These are phyloP conservation scores for Breviolum minutum DNA, from an alignment of 73 alveolate genomes.

Conservation along the genomic window DNA sequence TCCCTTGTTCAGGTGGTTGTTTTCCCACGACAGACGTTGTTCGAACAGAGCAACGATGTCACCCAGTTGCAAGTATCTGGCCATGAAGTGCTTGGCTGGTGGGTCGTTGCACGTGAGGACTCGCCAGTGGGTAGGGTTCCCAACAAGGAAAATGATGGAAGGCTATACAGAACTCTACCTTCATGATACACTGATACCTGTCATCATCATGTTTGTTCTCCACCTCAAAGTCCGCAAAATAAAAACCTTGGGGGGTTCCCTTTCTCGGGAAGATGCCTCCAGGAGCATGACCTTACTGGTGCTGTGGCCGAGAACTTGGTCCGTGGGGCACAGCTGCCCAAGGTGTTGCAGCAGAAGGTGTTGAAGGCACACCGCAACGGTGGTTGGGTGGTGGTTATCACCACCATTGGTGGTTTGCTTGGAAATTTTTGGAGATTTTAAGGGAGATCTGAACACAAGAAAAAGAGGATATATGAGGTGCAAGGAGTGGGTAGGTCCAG, in stretches of 20 bases:
- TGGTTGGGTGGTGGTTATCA: not conserved
- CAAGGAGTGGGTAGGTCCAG: not conserved
- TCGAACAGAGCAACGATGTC: conserved; percentile 81
- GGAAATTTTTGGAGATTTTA: not conserved
- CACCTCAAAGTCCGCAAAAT: not conserved
- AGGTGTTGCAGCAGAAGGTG: conserved; percentile 38
- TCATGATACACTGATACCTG: not conserved
- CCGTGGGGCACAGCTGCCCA: conserved; percentile 46
- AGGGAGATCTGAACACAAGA: not conserved
- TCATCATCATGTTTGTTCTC: not conserved
- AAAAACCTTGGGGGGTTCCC: too few relatives aligned
- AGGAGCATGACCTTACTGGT: conserved; percentile 2
- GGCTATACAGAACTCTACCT: not conserved
- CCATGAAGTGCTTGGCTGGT: conserved; percentile 90
- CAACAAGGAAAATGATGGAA: too few relatives aligned
- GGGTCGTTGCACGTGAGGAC: conserved; percentile 76
- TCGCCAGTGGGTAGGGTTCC: not conserved
- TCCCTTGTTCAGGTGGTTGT: conserved; percentile 27
- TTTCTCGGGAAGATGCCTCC: not conserved
- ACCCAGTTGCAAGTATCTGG: conserved; percentile 79
- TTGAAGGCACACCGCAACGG: not conserved
- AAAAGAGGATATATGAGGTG: not conserved
- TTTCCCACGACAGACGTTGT: conserved; percentile 72
- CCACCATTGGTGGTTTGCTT: not conserved
- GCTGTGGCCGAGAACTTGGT: not conserved